Evolutionary conservation across 257 asterid species (phyloP).

Genomic region (Coffea eugenioides): DNA sequence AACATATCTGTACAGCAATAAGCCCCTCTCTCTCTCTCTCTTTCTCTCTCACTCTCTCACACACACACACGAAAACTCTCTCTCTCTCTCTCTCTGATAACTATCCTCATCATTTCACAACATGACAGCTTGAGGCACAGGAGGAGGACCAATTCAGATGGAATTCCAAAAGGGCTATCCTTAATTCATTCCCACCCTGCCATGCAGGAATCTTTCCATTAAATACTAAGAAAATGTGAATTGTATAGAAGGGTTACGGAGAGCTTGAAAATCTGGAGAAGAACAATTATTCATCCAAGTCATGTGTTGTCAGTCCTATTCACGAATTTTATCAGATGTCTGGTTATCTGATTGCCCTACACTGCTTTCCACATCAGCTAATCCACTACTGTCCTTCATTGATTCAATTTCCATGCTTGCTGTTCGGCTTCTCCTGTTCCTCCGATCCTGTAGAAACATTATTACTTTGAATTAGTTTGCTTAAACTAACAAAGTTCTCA

Average conservation of each 20-base stretch:
- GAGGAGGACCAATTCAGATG: slow-evolving; percentile 35
- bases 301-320: slow-evolving; percentile 40
- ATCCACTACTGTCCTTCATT: slow-evolving; percentile 48
- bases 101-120: slow-evolving; percentile 28
- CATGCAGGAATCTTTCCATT: slow-evolving; percentile 47
- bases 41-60: slow-evolving; percentile 7
- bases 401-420: slow-evolving; percentile 73
- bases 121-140: slow-evolving; percentile 29
- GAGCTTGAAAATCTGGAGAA: slow-evolving; percentile 28
- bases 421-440: slow-evolving; percentile 62
- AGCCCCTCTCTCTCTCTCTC: slow-evolving; percentile 22
- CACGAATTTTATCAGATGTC: slow-evolving; percentile 43
- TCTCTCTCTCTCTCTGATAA: slow-evolving; percentile 10
- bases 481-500: background rate
- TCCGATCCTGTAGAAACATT: slow-evolving; percentile 56
- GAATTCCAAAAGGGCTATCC: slow-evolving; percentile 36
- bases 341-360: slow-evolving; percentile 41
- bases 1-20: slow-evolving; percentile 45
- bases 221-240: slow-evolving; percentile 36
- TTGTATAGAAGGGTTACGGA: slow-evolving; percentile 25
- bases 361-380: slow-evolving; percentile 47
- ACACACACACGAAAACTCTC: slow-evolving; percentile 25
- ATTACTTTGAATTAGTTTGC: background rate
- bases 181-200: slow-evolving; percentile 28
- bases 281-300: slow-evolving; percentile 29